These are phyloP conservation scores for Erythrophleum fordii DNA, from an alignment of 306 rosid genomes.

Conservation along the genomic window DNA sequence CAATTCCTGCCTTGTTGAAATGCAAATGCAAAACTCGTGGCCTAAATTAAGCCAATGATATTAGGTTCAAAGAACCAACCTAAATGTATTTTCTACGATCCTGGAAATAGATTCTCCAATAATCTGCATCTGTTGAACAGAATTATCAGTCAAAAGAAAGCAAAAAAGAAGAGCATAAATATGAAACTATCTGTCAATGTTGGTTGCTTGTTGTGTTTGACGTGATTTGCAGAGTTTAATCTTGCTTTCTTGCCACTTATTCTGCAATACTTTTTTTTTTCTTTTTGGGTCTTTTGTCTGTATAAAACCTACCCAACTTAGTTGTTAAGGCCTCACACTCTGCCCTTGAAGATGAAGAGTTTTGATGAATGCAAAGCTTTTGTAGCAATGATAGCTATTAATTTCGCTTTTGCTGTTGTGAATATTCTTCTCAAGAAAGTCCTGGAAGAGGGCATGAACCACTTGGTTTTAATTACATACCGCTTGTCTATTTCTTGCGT, in stretches of 20 bases:
- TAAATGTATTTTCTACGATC: conserved; percentile 18
- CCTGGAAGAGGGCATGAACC: conserved; percentile 85
- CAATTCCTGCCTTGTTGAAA: background rate
- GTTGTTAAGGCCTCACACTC: conserved; percentile 38
- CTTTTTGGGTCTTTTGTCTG: no score
- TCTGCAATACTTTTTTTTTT: conserved; percentile 45
- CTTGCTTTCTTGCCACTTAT: conserved; percentile 65
- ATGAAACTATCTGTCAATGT: conserved; percentile 21
- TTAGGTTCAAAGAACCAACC: conserved; percentile 34
- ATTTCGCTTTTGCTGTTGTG: conserved; percentile 66
- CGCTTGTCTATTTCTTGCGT: conserved; percentile 71
- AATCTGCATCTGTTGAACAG: conserved; percentile 35
- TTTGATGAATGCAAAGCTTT: conserved; percentile 83
- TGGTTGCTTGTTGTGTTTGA: conserved; percentile 70
- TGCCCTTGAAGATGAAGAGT: conserved; percentile 44
- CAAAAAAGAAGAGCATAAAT: conserved; percentile 45
- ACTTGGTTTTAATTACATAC: conserved; percentile 85
- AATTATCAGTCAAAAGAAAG: conserved; percentile 55
- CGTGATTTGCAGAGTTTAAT: conserved; percentile 71
- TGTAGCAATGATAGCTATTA: conserved; percentile 72
- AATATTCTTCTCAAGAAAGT: conserved; percentile 87
- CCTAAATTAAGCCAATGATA: conserved; percentile 35
- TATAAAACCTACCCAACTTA: no score
- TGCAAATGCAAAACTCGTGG: conserved; percentile 56
- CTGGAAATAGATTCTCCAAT: conserved; percentile 44